phyloP scores from a whole-genome alignment of 352 stramenopile species.

The Aphanomyces stellatus region DNA sequence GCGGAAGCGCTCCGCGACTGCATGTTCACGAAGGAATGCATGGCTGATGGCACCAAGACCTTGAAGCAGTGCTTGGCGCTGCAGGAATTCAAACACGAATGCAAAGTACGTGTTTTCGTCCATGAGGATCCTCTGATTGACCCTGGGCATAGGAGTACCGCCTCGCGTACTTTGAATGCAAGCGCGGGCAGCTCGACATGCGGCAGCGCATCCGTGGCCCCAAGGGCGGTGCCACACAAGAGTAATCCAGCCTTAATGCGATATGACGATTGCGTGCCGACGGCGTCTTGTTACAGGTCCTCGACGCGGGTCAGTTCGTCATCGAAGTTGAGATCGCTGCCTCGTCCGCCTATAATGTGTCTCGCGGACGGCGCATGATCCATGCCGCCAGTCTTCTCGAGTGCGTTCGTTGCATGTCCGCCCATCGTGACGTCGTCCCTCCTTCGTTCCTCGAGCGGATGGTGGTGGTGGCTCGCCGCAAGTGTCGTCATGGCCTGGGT shows the following conservation, averaged over 20 bases:
- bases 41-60: slow-evolving; percentile 59
- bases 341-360: too few relatives aligned
- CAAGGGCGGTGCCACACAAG: slow-evolving; percentile 38
- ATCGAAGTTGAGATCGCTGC: too few relatives aligned
- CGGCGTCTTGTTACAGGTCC: too few relatives aligned
- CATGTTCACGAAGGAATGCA: slow-evolving; percentile 70
- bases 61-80: slow-evolving; percentile 71
- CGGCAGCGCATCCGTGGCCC: slow-evolving; percentile 67
- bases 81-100: slow-evolving; percentile 57
- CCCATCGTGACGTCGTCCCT: too few relatives aligned
- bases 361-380: too few relatives aligned
- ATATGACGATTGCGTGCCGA: too few relatives aligned
- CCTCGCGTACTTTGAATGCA: slow-evolving; percentile 80
- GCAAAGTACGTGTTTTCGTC: slow-evolving; percentile 34
- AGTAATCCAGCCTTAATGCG: not conserved
- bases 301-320: too few relatives aligned
- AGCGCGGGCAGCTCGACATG: slow-evolving; percentile 76
- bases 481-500: not conserved
- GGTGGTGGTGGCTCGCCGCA: not conserved
- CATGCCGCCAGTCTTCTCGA: too few relatives aligned
- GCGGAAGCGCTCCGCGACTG: slow-evolving; percentile 69
- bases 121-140: not conserved
- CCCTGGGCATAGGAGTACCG: slow-evolving; percentile 43
- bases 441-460: too few relatives aligned
- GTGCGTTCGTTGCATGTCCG: too few relatives aligned